phyloP scores from a whole-genome alignment of 2,329 filamentous ascomycete species.

The Calonectria pseudoturangicola region DNA sequence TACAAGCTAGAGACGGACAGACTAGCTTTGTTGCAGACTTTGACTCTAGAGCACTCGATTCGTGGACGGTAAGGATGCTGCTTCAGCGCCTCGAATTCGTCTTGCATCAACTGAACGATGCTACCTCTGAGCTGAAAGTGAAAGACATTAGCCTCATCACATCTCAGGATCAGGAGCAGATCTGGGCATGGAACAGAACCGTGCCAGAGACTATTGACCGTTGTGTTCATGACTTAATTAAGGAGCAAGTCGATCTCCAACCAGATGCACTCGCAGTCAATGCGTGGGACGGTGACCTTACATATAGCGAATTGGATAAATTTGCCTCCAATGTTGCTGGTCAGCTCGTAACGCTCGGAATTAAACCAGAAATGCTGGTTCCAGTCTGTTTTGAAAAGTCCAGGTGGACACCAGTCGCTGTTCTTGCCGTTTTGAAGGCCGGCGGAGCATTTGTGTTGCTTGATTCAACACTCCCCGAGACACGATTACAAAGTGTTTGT shows the following conservation, averaged over 20 bases:
- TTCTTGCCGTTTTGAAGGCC: slow-evolving; percentile 50
- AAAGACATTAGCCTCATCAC: neutral
- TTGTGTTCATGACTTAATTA: slow-evolving; percentile 44
- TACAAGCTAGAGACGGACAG: too few species aligned
- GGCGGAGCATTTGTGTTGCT: slow-evolving; percentile 46
- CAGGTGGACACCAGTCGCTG: slow-evolving; percentile 44
- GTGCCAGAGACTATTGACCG: slow-evolving; percentile 42
- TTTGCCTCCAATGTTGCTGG: slow-evolving; percentile 62
- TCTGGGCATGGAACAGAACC: slow-evolving; percentile 36
- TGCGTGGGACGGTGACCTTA: slow-evolving; percentile 56
- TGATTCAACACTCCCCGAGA: slow-evolving; percentile 36
- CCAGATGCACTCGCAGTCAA: slow-evolving; percentile 44
- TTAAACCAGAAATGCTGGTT: slow-evolving; percentile 50
- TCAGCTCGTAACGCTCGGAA: slow-evolving; percentile 56
- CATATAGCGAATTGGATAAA: slow-evolving; percentile 62
- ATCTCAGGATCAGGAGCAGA: neutral
- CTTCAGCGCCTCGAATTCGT: neutral
- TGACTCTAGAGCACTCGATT: neutral
- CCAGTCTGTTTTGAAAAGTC: slow-evolving; percentile 51
- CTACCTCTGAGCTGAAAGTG: neutral
- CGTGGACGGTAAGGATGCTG: neutral
- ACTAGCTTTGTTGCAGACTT: neutral
- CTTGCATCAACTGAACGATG: neutral
- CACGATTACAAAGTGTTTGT: slow-evolving; percentile 19
- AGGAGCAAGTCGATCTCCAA: slow-evolving; percentile 27